Conservation (phyloP, 2,329 filamentous ascomycete species). For the Beauveria sp. region DNA sequence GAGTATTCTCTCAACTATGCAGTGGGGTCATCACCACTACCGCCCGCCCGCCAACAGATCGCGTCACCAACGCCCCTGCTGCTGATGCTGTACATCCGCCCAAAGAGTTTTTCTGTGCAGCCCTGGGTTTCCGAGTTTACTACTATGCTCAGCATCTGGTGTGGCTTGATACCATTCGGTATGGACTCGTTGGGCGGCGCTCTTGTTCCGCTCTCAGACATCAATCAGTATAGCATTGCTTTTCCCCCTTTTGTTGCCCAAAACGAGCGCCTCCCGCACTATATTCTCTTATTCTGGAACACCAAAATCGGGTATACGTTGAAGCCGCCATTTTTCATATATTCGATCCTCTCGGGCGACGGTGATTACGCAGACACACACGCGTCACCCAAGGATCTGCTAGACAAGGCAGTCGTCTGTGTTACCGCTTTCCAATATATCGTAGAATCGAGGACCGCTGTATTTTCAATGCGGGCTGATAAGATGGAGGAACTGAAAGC, state of each 20-base stretch:
- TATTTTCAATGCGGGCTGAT: slow-evolving; percentile 11
- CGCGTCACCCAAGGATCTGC: not conserved
- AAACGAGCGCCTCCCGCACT: not conserved
- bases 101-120: slow-evolving; percentile 10
- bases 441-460: not conserved
- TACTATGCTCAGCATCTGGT: slow-evolving; percentile 17
- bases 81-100: slow-evolving; percentile 6
- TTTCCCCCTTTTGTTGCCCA: not conserved
- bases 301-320: not conserved
- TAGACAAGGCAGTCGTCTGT: not conserved
- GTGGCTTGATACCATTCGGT: slow-evolving; percentile 17
- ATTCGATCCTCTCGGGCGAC: not conserved
- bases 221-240: not conserved
- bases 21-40: slow-evolving; percentile 15
- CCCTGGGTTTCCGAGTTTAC: slow-evolving; percentile 18
- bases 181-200: slow-evolving; percentile 5
- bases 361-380: no score
- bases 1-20: slow-evolving; percentile 14
- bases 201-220: not conserved
- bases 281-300: not conserved
- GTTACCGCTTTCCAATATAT: slow-evolving; percentile 1
- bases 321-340: not conserved
- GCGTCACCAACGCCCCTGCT: slow-evolving; percentile 7
- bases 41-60: slow-evolving; percentile 16
- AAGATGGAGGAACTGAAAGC: not conserved